Conservation (phyloP, 108 stramenopile species). For the Fistulifera pelliculosa region DNA sequence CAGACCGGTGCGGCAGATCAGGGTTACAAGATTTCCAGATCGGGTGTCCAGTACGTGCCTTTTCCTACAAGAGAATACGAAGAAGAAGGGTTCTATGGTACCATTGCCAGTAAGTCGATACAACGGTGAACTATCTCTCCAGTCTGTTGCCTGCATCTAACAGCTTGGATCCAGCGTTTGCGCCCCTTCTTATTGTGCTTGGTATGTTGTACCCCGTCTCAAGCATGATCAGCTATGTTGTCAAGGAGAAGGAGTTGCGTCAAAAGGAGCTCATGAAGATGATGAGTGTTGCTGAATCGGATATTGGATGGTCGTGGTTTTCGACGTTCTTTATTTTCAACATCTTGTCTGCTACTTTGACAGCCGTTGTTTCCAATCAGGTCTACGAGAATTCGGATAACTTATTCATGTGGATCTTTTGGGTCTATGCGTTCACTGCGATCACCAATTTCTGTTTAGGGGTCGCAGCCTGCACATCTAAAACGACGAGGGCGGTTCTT, state of each 20-base stretch:
- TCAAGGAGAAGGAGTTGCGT: constrained; percentile 60
- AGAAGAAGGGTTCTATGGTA: constrained; percentile 47
- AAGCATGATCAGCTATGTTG: constrained; percentile 46
- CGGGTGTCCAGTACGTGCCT: constrained; percentile 50
- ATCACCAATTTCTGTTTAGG: constrained; percentile 46
- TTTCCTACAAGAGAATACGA: constrained; percentile 54
- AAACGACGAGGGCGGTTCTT: constrained; percentile 53
- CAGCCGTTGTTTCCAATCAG: constrained; percentile 28
- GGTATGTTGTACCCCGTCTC: constrained; percentile 70
- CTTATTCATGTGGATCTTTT: constrained; percentile 48
- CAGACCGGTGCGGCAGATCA: constrained; percentile 28
- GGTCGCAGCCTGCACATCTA: constrained; percentile 52
- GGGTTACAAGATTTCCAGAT: constrained; percentile 28
- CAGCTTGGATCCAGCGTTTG: not conserved
- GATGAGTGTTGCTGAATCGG: constrained; percentile 73
- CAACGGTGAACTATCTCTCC: constrained; percentile 28
- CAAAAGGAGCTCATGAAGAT: constrained; percentile 88
- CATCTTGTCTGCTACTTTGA: constrained; percentile 34
- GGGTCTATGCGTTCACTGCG: constrained; percentile 35
- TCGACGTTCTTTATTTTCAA: constrained; percentile 45
- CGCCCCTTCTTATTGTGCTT: constrained; percentile 29
- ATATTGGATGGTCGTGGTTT: constrained; percentile 70
- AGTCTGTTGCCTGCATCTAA: constrained; percentile 29
- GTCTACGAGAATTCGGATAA: constrained; percentile 43
- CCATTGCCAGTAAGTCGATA: constrained; percentile 24